Evolutionary conservation across 2,329 filamentous ascomycete species (phyloP).

Genomic region (Seiridium unicorne): DNA sequence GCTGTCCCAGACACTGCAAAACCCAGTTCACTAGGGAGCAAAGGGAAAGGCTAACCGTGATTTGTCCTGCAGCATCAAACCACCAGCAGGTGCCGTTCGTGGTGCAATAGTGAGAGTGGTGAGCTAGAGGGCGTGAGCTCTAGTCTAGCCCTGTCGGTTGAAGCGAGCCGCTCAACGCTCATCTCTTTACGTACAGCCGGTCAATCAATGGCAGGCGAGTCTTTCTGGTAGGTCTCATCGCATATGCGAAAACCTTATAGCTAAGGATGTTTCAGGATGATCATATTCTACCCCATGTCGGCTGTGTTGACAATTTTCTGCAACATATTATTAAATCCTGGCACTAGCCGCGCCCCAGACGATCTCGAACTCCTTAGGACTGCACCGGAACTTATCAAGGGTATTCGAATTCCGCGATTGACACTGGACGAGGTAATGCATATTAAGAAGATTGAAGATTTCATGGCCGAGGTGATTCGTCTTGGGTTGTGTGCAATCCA

Average conservation of each 20-base stretch:
- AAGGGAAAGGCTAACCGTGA: too few relatives aligned
- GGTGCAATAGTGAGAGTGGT: constrained; percentile 29
- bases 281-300: constrained; percentile 56
- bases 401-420: constrained; percentile 30
- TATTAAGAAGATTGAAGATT: constrained; percentile 36
- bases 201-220: constrained; percentile 39
- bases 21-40: too few relatives aligned
- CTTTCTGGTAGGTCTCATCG: constrained; percentile 42
- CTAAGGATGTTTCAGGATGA: constrained; percentile 38
- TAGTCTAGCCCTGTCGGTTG: constrained; percentile 50
- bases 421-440: constrained; percentile 33
- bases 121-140: constrained; percentile 47
- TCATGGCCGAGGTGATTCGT: constrained; percentile 34
- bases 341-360: constrained; percentile 35
- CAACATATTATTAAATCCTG: constrained; percentile 49
- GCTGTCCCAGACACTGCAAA: too few relatives aligned
- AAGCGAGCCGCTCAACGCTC: constrained; percentile 55
- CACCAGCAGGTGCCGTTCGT: constrained; percentile 47
- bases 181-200: constrained; percentile 43
- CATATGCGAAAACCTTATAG: neutral
- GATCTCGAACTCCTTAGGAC: constrained; percentile 46
- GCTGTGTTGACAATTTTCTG: constrained; percentile 54
- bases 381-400: constrained; percentile 41
- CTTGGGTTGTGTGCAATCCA: constrained; percentile 36
- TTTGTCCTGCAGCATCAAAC: constrained; percentile 38